Percentiles rank a stretch among this genome's conserved stretches.
Evolutionary conservation across 139 green algal genomes (phyloP).

Genomic region (Astrephomene gubernaculifera): DNA sequence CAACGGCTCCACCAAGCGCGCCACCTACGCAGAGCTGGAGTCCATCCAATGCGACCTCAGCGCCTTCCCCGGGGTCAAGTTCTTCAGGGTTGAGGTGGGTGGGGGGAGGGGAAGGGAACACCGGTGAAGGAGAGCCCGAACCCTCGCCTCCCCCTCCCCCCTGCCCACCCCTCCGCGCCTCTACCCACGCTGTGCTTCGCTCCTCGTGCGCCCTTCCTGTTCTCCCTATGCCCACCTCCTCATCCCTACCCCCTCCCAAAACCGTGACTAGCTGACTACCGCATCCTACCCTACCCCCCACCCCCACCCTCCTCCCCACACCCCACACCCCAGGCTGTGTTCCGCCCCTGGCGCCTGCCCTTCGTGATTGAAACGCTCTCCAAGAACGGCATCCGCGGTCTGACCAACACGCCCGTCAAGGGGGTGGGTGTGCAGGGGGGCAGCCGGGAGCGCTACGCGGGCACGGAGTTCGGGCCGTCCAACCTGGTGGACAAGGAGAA

Average conservation of each 20-base stretch:
- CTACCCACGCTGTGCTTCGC: neutral
- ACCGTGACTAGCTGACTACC: no score
- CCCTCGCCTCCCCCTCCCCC: neutral
- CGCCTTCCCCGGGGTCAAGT: conserved; percentile 75
- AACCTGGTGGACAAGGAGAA: conserved; percentile 85
- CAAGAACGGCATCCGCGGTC: conserved; percentile 78
- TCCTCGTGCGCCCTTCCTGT: no score
- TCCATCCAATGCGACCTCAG: conserved; percentile 69
- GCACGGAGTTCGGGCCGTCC: conserved; percentile 77
- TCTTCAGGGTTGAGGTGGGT: conserved; percentile 84
- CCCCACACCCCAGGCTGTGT: conserved; percentile 67
- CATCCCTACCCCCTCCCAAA: no score
- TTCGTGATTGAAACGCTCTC: conserved; percentile 76
- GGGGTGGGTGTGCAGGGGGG: conserved; percentile 81
- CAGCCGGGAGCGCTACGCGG: conserved; percentile 81
- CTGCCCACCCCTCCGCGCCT: neutral
- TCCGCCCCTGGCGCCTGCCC: conserved; percentile 82
- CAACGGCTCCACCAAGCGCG: conserved; percentile 41
- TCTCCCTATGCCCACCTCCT: no score
- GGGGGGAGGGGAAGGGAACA: no score
- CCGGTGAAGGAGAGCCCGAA: no score
- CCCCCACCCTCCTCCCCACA: neutral
- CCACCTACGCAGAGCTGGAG: conserved; percentile 61
- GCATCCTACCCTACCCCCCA: neutral
- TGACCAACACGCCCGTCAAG: conserved; percentile 80